These are phyloP conservation scores for Chaetomiaceae sp. DNA, from an alignment of 2,329 filamentous ascomycete genomes.

Conservation along the genomic window DNA sequence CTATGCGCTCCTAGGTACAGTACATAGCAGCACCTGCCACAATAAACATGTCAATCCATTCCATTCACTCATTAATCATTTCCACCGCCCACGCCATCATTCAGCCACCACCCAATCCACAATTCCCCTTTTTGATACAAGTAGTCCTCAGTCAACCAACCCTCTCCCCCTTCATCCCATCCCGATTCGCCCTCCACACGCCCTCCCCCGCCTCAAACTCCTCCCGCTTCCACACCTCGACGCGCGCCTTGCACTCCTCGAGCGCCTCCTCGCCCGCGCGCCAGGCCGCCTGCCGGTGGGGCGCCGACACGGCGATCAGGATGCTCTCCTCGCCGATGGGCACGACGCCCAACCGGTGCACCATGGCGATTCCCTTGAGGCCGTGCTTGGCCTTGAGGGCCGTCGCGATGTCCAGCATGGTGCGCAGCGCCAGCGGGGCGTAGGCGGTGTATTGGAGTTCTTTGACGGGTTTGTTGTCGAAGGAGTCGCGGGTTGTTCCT, in stretches of 20 bases:
- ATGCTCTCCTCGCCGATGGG: conserved; percentile 93
- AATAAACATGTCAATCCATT: too few species aligned
- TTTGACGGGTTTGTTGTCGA: conserved; percentile 65
- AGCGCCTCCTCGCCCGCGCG: conserved; percentile 81
- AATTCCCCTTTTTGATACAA: too few species aligned
- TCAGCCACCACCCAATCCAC: background rate
- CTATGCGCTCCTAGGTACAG: too few species aligned
- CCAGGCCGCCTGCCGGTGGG: conserved; percentile 84
- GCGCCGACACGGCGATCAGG: conserved; percentile 76
- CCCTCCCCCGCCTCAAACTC: conserved; percentile 75
- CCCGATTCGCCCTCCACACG: conserved; percentile 83
- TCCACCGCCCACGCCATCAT: too few species aligned
- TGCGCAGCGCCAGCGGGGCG: conserved; percentile 62
- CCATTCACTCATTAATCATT: too few species aligned
- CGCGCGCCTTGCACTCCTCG: conserved; percentile 76
- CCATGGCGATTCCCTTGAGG: conserved; percentile 70
- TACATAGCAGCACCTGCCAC: too few species aligned
- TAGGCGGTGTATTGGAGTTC: conserved; percentile 75
- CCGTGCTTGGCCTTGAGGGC: conserved; percentile 55
- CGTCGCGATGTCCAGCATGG: conserved; percentile 61
- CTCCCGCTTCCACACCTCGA: conserved; percentile 96
- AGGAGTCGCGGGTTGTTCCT: conserved; percentile 76
- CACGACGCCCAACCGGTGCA: conserved; percentile 80
- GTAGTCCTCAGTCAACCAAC: too few species aligned
- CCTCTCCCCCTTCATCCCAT: conserved; percentile 45